These are phyloP conservation scores for Geotrichum carabidarum DNA, from an alignment of 1,139 yeast species.

Conservation along the genomic window DNA sequence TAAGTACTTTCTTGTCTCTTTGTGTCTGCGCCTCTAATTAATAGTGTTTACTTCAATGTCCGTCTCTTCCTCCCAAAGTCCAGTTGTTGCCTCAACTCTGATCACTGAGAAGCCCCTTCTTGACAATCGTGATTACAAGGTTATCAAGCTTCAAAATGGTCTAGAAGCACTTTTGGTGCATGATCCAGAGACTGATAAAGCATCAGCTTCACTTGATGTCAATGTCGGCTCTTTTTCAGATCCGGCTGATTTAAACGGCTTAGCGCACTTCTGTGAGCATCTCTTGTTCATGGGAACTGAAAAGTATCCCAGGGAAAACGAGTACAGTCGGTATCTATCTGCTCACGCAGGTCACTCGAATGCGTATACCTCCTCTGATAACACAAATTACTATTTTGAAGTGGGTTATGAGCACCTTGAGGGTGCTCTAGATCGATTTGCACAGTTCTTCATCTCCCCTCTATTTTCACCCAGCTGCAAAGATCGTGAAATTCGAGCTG, in stretches of 20 bases:
- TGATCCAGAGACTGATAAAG: slow-evolving; percentile 80
- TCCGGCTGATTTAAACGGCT: slow-evolving; percentile 66
- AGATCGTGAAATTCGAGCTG: slow-evolving; percentile 90
- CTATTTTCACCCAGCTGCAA: slow-evolving; percentile 75
- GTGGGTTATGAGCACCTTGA: slow-evolving; percentile 67
- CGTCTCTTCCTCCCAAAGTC: neutral
- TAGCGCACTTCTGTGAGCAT: slow-evolving; percentile 97
- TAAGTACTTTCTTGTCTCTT: neutral
- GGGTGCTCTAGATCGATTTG: slow-evolving; percentile 87
- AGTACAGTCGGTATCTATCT: slow-evolving; percentile 70
- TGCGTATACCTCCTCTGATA: slow-evolving; percentile 85
- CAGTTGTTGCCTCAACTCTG: neutral
- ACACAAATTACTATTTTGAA: slow-evolving; percentile 88
- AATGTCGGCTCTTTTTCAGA: slow-evolving; percentile 87
- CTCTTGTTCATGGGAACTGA: slow-evolving; percentile 93
- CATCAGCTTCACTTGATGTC: slow-evolving; percentile 91
- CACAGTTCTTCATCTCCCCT: slow-evolving; percentile 87
- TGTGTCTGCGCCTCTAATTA: no score
- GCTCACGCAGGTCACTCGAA: slow-evolving; percentile 64
- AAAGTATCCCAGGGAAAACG: slow-evolving; percentile 88
- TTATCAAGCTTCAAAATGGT: slow-evolving; percentile 60
- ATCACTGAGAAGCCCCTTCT: slow-evolving; percentile 33
- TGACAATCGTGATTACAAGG: slow-evolving; percentile 72
- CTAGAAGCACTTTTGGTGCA: slow-evolving; percentile 72
- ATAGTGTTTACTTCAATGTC: slow-evolving; percentile 1